Conservation (phyloP, 2,329 filamentous ascomycete species). For the Diaporthe destruens region DNA sequence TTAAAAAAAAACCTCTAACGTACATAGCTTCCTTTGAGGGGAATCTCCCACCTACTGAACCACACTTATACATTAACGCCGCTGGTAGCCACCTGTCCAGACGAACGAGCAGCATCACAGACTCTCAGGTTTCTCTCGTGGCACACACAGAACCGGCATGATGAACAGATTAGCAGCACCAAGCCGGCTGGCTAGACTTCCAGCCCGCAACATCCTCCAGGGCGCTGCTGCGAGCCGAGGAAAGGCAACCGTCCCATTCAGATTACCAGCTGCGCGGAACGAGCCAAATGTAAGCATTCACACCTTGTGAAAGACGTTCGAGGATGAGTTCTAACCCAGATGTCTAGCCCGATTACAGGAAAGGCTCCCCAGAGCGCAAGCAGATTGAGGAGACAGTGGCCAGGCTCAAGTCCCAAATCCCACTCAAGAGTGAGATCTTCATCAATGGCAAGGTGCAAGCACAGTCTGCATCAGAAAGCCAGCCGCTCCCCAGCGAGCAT, state of each 20-base stretch:
- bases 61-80: slow-evolving; percentile 1
- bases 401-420: slow-evolving; percentile 49
- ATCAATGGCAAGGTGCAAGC: slow-evolving; percentile 49
- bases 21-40: neutral
- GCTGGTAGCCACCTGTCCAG: neutral
- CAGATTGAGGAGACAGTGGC: slow-evolving; percentile 49
- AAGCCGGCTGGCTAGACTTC: slow-evolving; percentile 15
- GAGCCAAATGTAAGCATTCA: slow-evolving; percentile 49
- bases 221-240: slow-evolving; percentile 13
- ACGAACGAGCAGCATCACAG: neutral
- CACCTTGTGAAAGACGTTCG: neutral
- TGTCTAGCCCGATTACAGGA: slow-evolving; percentile 48
- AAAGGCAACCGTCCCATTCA: slow-evolving; percentile 49
- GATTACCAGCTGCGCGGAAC: slow-evolving; percentile 49
- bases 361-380: slow-evolving; percentile 49
- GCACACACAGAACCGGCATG: neutral
- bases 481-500: slow-evolving; percentile 53
- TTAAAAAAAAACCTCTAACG: neutral
- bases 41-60: neutral
- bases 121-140: neutral
- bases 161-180: slow-evolving; percentile 25
- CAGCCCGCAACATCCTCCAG: slow-evolving; percentile 13
- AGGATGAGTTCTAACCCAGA: neutral
- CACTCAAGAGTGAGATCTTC: slow-evolving; percentile 50
- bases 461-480: slow-evolving; percentile 46